Percentiles rank a stretch among this genome's conserved stretches.
phyloP scores from a whole-genome alignment of 495 filamentous ascomycete genomes.

The Penicillium parvum region DNA sequence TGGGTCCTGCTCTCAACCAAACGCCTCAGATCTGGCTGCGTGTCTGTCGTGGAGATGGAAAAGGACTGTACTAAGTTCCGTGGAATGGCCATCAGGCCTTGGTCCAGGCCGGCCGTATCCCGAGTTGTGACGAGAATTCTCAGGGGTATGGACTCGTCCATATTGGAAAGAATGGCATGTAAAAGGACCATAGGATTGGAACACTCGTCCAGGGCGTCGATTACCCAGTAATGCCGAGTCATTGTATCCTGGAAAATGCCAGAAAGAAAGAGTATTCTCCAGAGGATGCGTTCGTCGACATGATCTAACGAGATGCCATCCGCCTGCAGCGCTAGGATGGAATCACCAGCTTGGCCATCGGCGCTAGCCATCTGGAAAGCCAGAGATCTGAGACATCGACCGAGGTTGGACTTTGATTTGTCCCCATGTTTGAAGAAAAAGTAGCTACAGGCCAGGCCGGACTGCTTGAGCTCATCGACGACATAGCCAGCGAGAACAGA shows the following conservation, averaged over 20 bases:
- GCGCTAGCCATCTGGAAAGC: conserved; percentile 37
- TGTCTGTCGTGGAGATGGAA: conserved; percentile 13
- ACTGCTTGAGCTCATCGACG: not conserved
- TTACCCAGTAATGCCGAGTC: conserved; percentile 34
- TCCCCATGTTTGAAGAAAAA: conserved; percentile 27
- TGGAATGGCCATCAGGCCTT: conserved; percentile 6
- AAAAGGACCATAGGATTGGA: conserved; percentile 15
- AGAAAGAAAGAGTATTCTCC: conserved; percentile 36
- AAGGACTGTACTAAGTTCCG: not conserved
- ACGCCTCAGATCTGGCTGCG: conserved; percentile 17
- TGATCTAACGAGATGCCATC: conserved; percentile 19
- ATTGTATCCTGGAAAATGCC: conserved; percentile 20
- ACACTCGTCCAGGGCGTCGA: conserved; percentile 43
- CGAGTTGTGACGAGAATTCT: conserved; percentile 32
- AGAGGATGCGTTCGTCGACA: conserved; percentile 26
- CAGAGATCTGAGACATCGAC: conserved; percentile 28
- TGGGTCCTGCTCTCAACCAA: conserved; percentile 13
- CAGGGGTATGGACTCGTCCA: conserved; percentile 20
- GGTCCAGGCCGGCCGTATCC: conserved; percentile 2
- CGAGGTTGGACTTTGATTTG: conserved; percentile 20
- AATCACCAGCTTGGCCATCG: conserved; percentile 14
- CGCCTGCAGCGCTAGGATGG: conserved; percentile 19
- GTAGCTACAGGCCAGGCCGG: conserved; percentile 7
- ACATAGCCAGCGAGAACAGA: conserved; percentile 1
- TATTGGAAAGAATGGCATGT: conserved; percentile 20